Evolutionary conservation across 805 yeast species (phyloP).

Genomic region (Wickerhamomyces chaumierensis): DNA sequence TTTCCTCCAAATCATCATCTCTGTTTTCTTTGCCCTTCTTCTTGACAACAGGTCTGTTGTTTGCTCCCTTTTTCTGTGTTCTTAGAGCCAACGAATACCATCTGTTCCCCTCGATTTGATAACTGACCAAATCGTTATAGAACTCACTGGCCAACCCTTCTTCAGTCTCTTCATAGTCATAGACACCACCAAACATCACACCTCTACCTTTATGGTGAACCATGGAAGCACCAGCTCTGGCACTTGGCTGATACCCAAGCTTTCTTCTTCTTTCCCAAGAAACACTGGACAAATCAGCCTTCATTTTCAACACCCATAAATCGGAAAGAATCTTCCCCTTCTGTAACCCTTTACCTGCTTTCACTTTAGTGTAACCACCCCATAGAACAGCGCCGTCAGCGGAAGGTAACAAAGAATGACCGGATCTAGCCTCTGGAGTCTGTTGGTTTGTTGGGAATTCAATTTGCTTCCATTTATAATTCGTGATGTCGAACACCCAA

Average conservation of each 20-base stretch:
- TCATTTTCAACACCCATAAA: constrained; percentile 82
- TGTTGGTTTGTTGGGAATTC: constrained; percentile 76
- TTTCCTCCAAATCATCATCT: constrained; percentile 66
- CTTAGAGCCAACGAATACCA: constrained; percentile 72
- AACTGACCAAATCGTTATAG: constrained; percentile 70
- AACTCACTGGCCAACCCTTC: constrained; percentile 80
- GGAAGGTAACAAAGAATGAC: constrained; percentile 75
- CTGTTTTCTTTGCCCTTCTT: constrained; percentile 21
- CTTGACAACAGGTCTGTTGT: constrained; percentile 26
- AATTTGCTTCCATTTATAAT: constrained; percentile 83
- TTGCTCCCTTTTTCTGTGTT: constrained; percentile 40
- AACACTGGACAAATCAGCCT: constrained; percentile 56
- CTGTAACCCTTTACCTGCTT: constrained; percentile 78
- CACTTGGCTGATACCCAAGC: constrained; percentile 83
- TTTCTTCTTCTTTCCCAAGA: constrained; percentile 87
- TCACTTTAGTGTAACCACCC: constrained; percentile 93
- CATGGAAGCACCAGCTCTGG: constrained; percentile 92
- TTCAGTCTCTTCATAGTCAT: constrained; percentile 90
- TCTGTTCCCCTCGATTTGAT: constrained; percentile 75
- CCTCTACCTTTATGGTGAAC: constrained; percentile 87
- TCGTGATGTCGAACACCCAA: constrained; percentile 88
- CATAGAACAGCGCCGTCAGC: constrained; percentile 76
- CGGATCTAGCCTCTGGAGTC: constrained; percentile 85
- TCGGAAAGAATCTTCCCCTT: constrained; percentile 86
- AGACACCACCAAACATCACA: constrained; percentile 89